These are phyloP conservation scores for Mariannaea sp. DNA, from an alignment of 2,329 filamentous ascomycete species.

Conservation along the genomic window DNA sequence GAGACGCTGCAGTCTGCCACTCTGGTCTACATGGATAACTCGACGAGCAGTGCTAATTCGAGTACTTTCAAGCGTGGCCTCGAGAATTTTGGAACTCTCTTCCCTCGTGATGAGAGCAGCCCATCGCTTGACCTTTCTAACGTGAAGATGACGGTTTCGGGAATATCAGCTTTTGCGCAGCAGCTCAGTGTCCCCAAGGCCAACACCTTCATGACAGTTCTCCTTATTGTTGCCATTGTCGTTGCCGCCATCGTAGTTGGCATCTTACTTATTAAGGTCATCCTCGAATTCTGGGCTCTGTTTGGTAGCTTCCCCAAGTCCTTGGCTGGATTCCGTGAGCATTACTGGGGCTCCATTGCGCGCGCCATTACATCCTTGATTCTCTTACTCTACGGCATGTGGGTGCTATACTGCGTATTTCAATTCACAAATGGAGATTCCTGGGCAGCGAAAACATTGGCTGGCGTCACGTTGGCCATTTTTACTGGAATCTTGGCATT, in stretches of 20 bases:
- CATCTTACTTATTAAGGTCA: conserved; percentile 87
- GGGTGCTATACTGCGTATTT: conserved; percentile 95
- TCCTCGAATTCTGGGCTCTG: conserved; percentile 90
- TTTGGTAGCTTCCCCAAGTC: conserved; percentile 83
- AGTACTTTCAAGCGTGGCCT: conserved; percentile 58
- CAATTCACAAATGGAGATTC: conserved; percentile 94
- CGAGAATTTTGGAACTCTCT: conserved; percentile 52
- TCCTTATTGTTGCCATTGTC: conserved; percentile 86
- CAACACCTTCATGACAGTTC: conserved; percentile 95
- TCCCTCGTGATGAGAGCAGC: conserved; percentile 50
- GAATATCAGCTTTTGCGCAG: conserved; percentile 83
- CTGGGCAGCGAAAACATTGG: conserved; percentile 86
- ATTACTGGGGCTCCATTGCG: conserved; percentile 93
- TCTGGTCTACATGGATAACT: conserved; percentile 69
- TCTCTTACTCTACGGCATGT: conserved; percentile 88
- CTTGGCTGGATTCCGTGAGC: conserved; percentile 84
- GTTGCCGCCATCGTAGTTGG: conserved; percentile 82
- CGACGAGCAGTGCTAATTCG: conserved; percentile 50
- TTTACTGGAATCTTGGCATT: conserved; percentile 84
- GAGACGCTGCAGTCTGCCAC: conserved; percentile 75
- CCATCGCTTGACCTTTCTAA: conserved; percentile 37
- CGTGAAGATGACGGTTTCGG: conserved; percentile 63
- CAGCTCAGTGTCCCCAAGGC: conserved; percentile 82
- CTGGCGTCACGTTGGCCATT: conserved; percentile 76
- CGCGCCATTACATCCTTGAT: conserved; percentile 90